Evolutionary conservation across 306 rosid species (phyloP), one percentile per base, ranked within the genome.

Genomic region (Bauhinia variegata): DNA sequence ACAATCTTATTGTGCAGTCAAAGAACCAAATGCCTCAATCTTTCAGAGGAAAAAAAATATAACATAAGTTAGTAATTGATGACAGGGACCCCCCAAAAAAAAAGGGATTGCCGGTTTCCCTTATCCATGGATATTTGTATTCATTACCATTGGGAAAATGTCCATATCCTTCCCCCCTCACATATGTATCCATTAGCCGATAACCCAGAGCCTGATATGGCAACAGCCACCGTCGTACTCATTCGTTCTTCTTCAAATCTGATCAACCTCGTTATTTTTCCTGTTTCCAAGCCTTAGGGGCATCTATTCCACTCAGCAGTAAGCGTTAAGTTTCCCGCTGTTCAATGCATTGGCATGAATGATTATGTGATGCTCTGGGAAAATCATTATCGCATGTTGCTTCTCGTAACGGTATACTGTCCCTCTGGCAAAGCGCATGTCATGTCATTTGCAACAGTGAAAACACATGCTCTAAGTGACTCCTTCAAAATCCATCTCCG

Each of bases 401-500:
- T 61, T 44, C 42, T 72, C 69, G 12, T 34, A 18, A 60, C 48
- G 54, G 31, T 73, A 61, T 16, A 33, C 6, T 57, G 47, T 68
- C 68, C 69, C 53, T 68, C 68, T 43, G 53, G 65, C 43, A 12
- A 41, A 54, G 49, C 28, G 51, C 17, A 67, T 37, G 23, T 18
- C 60, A 19, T 54, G 75, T 48, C 59, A 60, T 49, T 61, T 39
- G 53, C 51, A 54, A 67, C 54, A 14, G 12, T 46, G 50, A 37
- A 53, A 66, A 39, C n/a, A 58, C 46, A 38, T 10, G 34, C 71
- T 66, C 48, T 8, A 53, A 39, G 46, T 60, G 68, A 60, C 69
- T 62, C 58, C 75, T 57, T 41, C 56, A 39, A 51, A 81, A 69
- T 42, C 68, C 68, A 16, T 51, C n/a, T n/a, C n/a, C n/a, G 69